phyloP scores from a whole-genome alignment of 495 filamentous ascomycete genomes.

The Penicillium chermesinum region DNA sequence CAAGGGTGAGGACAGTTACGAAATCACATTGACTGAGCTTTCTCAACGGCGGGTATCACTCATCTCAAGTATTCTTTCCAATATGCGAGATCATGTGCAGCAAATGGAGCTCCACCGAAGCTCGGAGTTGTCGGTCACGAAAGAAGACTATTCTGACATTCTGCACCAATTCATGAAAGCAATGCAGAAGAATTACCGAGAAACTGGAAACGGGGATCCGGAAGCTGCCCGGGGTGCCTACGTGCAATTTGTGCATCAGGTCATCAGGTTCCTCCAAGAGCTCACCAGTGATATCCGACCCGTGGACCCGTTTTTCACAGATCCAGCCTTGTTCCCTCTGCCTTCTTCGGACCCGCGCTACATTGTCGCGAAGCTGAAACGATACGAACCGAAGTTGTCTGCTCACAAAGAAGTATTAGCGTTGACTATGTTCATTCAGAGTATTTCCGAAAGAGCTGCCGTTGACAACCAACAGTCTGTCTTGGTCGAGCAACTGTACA shows the following conservation, averaged over 20 bases:
- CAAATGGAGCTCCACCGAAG: constrained; percentile 25
- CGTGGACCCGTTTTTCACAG: constrained; percentile 64
- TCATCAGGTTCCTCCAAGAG: constrained; percentile 62
- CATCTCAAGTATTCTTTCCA: constrained; percentile 57
- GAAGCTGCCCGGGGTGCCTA: constrained; percentile 49
- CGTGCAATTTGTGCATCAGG: constrained; percentile 60
- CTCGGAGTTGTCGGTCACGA: constrained; percentile 30
- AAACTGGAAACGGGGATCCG: constrained; percentile 41
- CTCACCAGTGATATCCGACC: constrained; percentile 57
- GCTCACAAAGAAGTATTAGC: constrained; percentile 49
- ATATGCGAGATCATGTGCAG: constrained; percentile 56
- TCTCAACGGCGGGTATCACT: constrained; percentile 53
- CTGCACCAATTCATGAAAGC: constrained; percentile 55
- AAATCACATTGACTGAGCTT: constrained; percentile 52
- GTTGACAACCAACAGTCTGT: constrained; percentile 56
- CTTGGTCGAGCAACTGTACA: constrained; percentile 52
- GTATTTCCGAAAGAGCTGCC: constrained; percentile 58
- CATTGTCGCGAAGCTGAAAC: constrained; percentile 60
- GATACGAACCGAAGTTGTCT: constrained; percentile 56
- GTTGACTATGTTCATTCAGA: constrained; percentile 58
- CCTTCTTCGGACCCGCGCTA: constrained; percentile 62
- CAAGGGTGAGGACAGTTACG: constrained; percentile 31
- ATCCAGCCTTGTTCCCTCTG: constrained; percentile 59
- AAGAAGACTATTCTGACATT: constrained; percentile 50
- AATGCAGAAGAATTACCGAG: constrained; percentile 66